These are phyloP conservation scores for Paraurostyla sp. DNA, from an alignment of 73 alveolate genomes.

Conservation along the genomic window DNA sequence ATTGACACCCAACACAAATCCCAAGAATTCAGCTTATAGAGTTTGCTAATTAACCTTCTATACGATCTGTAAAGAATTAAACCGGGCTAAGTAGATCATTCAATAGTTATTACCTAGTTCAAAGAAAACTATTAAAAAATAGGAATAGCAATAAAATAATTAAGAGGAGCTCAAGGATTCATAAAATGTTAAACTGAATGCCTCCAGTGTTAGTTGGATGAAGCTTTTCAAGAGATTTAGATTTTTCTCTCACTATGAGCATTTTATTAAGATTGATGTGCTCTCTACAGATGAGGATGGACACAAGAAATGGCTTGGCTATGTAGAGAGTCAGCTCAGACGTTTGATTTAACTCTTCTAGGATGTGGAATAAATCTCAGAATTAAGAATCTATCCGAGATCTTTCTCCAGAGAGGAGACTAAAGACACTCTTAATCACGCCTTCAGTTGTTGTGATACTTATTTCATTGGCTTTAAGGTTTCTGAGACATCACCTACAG, in stretches of 20 bases:
- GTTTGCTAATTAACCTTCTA: slow-evolving; percentile 89
- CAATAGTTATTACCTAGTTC: slow-evolving; percentile 43
- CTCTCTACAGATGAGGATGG: slow-evolving; percentile 70
- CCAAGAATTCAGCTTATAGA: slow-evolving; percentile 91
- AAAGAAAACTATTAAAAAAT: neutral
- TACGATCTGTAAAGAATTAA: slow-evolving; percentile 88
- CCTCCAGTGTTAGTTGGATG: too few relatives aligned
- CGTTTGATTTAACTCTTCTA: slow-evolving; percentile 39
- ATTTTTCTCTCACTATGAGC: slow-evolving; percentile 84
- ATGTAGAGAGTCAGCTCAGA: slow-evolving; percentile 69
- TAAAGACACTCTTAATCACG: slow-evolving; percentile 24
- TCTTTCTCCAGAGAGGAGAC: slow-evolving; percentile 15
- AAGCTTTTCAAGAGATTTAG: slow-evolving; percentile 85
- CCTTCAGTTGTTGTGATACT: slow-evolving; percentile 5
- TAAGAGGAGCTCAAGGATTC: neutral
- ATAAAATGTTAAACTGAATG: too few relatives aligned
- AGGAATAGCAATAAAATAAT: neutral
- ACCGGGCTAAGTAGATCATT: slow-evolving; percentile 76
- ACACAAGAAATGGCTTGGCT: slow-evolving; percentile 80
- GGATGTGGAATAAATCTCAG: slow-evolving; percentile 42
- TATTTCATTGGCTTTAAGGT: slow-evolving; percentile 49
- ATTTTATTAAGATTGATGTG: slow-evolving; percentile 89
- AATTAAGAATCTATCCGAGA: slow-evolving; percentile 42
- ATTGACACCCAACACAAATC: slow-evolving; percentile 96
- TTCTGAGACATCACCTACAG: neutral